Evolutionary conservation across 805 yeast genomes (phyloP).

Genomic region (Peterozyma xylosa): DNA sequence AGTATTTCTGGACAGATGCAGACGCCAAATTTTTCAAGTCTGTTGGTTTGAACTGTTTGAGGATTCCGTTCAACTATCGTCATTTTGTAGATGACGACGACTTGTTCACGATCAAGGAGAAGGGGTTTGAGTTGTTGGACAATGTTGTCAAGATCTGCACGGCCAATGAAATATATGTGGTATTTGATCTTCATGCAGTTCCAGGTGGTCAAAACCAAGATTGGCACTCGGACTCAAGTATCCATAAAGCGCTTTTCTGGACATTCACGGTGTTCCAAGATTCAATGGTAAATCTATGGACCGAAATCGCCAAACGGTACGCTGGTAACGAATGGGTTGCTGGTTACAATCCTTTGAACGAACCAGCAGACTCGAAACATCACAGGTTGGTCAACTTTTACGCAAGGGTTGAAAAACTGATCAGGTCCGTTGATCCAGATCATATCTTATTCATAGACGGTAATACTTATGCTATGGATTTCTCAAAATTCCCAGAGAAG

Average conservation of each 20-base stretch:
- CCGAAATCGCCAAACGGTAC: slow-evolving; percentile 35
- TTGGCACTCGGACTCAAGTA: slow-evolving; percentile 43
- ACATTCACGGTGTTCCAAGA: slow-evolving; percentile 42
- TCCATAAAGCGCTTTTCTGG: slow-evolving; percentile 43
- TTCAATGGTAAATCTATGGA: slow-evolving; percentile 36
- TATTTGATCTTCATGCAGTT: slow-evolving; percentile 39
- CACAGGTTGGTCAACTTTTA: slow-evolving; percentile 32
- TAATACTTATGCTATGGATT: slow-evolving; percentile 44
- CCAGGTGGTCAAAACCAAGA: slow-evolving; percentile 53
- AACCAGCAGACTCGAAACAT: slow-evolving; percentile 40
- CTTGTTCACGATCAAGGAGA: slow-evolving; percentile 30
- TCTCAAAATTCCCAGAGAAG: slow-evolving; percentile 34
- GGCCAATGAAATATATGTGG: slow-evolving; percentile 37
- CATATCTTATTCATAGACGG: slow-evolving; percentile 44
- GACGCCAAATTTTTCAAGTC: slow-evolving; percentile 39
- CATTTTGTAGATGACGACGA: slow-evolving; percentile 42
- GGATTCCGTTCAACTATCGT: slow-evolving; percentile 46
- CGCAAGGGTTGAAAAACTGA: slow-evolving; percentile 25
- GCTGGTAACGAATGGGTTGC: slow-evolving; percentile 41
- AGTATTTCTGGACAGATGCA: slow-evolving; percentile 43
- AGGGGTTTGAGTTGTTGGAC: slow-evolving; percentile 38
- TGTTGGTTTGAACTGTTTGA: slow-evolving; percentile 35
- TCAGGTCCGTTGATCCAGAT: slow-evolving; percentile 37
- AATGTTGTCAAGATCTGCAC: slow-evolving; percentile 35
- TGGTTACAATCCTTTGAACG: slow-evolving; percentile 48